A percentile compares a stretch with the other conserved stretches of the same genome.
Conservation (phyloP, 306 rosid species). For the Pueraria montana region DNA sequence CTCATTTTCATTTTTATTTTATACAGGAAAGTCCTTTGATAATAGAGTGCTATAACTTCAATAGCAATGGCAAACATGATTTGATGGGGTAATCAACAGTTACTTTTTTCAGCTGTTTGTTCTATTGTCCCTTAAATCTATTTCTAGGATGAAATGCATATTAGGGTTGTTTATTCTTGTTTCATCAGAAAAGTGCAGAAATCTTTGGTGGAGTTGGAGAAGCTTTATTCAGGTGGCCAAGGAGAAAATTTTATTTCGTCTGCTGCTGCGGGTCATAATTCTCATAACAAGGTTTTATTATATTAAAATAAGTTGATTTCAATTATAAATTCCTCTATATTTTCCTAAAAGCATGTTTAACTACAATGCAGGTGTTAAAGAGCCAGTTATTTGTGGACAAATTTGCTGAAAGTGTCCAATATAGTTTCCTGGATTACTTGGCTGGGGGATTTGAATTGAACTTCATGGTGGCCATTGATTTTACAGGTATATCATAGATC, state of each 20-base stretch:
- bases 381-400: slow-evolving; percentile 87
- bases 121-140: slow-evolving; percentile 31
- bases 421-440: slow-evolving; percentile 94
- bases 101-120: slow-evolving; percentile 36
- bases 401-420: slow-evolving; percentile 72
- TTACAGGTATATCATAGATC: slow-evolving; percentile 70
- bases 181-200: slow-evolving; percentile 81
- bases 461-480: slow-evolving; percentile 97
- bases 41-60: slow-evolving; percentile 92
- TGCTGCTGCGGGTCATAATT: slow-evolving; percentile 71
- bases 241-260: slow-evolving; percentile 70
- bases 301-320: slow-evolving; percentile 39
- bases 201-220: slow-evolving; percentile 88
- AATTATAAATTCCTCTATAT: slow-evolving; percentile 35
- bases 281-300: slow-evolving; percentile 78
- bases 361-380: slow-evolving; percentile 71
- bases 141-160: slow-evolving; percentile 41
- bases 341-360: slow-evolving; percentile 47
- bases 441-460: slow-evolving; percentile 91
- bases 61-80: slow-evolving; percentile 95
- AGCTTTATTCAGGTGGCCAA: slow-evolving; percentile 72
- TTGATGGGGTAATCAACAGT: slow-evolving; percentile 84
- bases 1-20: slow-evolving; percentile 51
- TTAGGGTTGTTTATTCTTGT: slow-evolving; percentile 46
- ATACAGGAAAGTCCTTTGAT: slow-evolving; percentile 86